Base-by-base conservation (phyloP, 2,329 filamentous ascomycete species). In the Rhinocladiella similis region DNA sequence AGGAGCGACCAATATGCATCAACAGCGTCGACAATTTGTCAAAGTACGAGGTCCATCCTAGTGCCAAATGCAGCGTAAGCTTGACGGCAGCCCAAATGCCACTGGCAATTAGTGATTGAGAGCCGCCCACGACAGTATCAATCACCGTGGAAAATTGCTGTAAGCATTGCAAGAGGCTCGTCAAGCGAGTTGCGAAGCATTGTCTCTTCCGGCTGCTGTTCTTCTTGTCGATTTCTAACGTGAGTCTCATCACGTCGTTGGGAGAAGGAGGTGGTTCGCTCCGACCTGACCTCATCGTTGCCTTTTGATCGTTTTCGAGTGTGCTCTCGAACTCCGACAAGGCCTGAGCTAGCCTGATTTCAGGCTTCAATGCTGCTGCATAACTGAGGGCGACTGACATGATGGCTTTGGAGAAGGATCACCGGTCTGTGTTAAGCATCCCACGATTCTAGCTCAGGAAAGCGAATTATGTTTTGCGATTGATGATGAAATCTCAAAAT, bases 241-340 rank as follows among this genome's bases (percentile, higher is more conserved):
- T 61, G 38, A 66, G 60, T 9, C 42, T 48, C 48, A 64, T 54
- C 12, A 63, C 54, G 43, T 57, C 53, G 2, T 54, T 25, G n/a
- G 53, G 20, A 4, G 7, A 35, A 41, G 56, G 57, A 35, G 41
- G 29, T 12, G 14, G 18, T 14, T 43, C 25, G 4, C 12, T 22
- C 12, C 45, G 43, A 16, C 45, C 22, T 18, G 12, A 41, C 27
- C 51, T 41, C 22, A 58, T 45, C 5, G 7, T 9, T 25, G 63
- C 61, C 49, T 74, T 76, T 29, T 77, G 68, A 5, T 73, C 68
- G 1, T 54, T 53, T 7, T 69, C 66, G 2, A 79, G 70, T 9
- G 64, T 57, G 0, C 68, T 68, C 57, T 77, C 70, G 38, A 77
- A 78, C 47, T 73, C 60, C 0, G 69, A 72, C 0, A 78, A 61